A percentile compares a stretch with the other conserved stretches of the same genome.
These are phyloP conservation scores for Epicoccum nigrum DNA, from an alignment of 2,329 filamentous ascomycete genomes.

Conservation along the genomic window DNA sequence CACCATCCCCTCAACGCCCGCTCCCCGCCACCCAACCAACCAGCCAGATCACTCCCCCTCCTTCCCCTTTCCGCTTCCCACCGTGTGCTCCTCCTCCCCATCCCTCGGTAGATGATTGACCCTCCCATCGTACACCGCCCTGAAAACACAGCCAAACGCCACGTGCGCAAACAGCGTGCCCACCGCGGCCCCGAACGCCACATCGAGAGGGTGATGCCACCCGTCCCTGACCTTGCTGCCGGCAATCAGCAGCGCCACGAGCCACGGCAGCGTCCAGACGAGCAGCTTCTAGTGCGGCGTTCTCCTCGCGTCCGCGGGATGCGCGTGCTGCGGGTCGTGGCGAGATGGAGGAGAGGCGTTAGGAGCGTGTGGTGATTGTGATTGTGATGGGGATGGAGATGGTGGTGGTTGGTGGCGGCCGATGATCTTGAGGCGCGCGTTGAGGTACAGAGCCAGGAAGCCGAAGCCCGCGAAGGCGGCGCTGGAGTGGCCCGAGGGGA, in stretches of 20 bases:
- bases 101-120: constrained; percentile 25
- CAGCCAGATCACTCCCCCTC: no score
- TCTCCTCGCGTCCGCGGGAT: no score
- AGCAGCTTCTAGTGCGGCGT: constrained; percentile 73
- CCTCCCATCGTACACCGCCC: constrained; percentile 25
- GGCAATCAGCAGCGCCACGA: constrained; percentile 68
- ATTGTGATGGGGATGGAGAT: no score
- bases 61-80: not conserved
- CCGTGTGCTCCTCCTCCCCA: not conserved
- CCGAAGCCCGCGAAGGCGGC: constrained; percentile 43
- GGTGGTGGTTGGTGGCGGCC: not conserved
- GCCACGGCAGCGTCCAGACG: constrained; percentile 64
- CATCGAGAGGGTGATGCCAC: constrained; percentile 73
- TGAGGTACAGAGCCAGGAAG: constrained; percentile 38
- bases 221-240: constrained; percentile 70
- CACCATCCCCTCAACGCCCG: no score
- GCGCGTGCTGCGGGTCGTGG: no score
- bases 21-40: no score
- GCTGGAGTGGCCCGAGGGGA: constrained; percentile 38
- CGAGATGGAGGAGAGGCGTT: no score
- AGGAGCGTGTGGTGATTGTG: not conserved
- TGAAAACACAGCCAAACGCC: constrained; percentile 66
- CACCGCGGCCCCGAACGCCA: constrained; percentile 66
- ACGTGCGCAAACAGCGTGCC: constrained; percentile 68
- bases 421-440: constrained; percentile 33